Evolutionary conservation across 2,329 filamentous ascomycete species (phyloP).

Genomic region (Neofusicoccum sp.): DNA sequence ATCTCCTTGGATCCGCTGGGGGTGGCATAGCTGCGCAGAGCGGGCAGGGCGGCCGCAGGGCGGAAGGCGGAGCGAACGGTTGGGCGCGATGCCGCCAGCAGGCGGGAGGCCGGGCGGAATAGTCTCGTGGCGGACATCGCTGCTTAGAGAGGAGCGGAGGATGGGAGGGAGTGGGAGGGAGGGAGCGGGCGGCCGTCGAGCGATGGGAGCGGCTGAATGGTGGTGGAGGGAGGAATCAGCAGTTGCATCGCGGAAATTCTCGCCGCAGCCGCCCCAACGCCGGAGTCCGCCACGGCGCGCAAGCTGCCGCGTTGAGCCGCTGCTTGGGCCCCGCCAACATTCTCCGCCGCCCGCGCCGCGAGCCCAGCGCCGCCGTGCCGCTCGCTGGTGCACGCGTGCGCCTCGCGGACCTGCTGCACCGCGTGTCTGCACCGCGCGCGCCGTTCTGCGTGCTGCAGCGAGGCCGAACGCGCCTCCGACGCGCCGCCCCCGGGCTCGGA

Average conservation of each 20-base stretch:
- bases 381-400: background rate
- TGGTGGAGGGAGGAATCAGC: conserved; percentile 16
- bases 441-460: background rate
- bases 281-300: conserved; percentile 2
- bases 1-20: conserved; percentile 76
- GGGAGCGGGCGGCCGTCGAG: conserved; percentile 4
- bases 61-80: conserved; percentile 55
- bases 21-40: conserved; percentile 57
- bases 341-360: background rate
- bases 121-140: conserved; percentile 60
- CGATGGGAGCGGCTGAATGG: conserved; percentile 2
- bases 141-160: background rate
- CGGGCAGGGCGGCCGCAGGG: conserved; percentile 47
- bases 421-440: background rate
- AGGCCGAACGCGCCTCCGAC: conserved; percentile 1
- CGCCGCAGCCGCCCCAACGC: conserved; percentile 9
- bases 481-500: conserved; percentile 1
- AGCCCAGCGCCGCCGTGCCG: background rate
- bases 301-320: conserved; percentile 10
- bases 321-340: background rate
- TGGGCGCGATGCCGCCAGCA: conserved; percentile 57
- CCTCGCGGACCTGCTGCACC: background rate
- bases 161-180: conserved; percentile 1
- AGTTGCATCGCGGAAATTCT: conserved; percentile 16
- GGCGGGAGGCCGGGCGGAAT: conserved; percentile 62